Conservation (phyloP, 2,329 filamentous ascomycete species). For the Fusarium anthophilum region DNA sequence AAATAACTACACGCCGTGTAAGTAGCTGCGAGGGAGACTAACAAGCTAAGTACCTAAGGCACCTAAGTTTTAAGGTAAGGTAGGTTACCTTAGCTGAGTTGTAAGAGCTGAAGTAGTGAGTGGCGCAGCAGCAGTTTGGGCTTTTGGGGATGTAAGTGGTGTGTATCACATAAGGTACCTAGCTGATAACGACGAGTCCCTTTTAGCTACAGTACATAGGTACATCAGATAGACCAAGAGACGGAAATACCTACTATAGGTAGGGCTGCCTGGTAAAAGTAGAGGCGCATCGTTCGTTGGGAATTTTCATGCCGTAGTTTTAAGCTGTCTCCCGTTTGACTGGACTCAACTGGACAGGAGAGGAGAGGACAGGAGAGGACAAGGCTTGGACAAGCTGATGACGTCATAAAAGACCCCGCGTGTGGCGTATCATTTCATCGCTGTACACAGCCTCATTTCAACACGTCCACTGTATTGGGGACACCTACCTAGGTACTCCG, state of each 20-base stretch:
- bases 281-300: not conserved
- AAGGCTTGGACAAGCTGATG: slow-evolving; percentile 6
- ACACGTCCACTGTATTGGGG: not conserved
- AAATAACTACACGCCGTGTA: not conserved
- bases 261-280: not conserved
- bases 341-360: not conserved
- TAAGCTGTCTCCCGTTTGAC: not conserved
- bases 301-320: slow-evolving; percentile 3
- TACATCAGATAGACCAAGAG: not conserved
- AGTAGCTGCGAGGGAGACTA: not conserved
- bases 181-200: not conserved
- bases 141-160: not conserved
- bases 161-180: not conserved
- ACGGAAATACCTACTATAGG: not conserved
- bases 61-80: not conserved
- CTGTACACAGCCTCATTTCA: slow-evolving; percentile 21
- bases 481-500: no score
- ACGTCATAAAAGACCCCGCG: slow-evolving; percentile 21
- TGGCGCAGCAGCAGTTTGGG: slow-evolving; percentile 1
- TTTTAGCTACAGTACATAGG: not conserved
- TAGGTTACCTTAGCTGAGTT: not conserved
- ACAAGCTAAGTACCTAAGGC: not conserved
- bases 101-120: not conserved
- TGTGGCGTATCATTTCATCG: slow-evolving; percentile 20
- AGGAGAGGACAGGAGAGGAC: not conserved